Evolutionary conservation across 768 basidiomycete genomes (phyloP).

Genomic region (Calocybe gangraenosa): DNA sequence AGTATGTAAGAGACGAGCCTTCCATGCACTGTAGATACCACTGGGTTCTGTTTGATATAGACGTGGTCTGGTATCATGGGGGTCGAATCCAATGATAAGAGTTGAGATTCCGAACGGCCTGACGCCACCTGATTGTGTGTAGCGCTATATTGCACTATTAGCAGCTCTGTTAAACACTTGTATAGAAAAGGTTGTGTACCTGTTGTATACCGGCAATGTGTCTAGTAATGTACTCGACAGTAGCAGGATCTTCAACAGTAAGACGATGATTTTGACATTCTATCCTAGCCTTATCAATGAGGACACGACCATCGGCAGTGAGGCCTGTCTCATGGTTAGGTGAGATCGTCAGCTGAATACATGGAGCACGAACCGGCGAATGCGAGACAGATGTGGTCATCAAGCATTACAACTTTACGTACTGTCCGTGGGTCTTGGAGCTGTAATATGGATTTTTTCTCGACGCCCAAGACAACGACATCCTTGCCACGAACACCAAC

Average conservation of each 20-base stretch:
- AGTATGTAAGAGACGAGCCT: conserved; percentile 44
- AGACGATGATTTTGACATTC: conserved; percentile 97
- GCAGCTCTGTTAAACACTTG: too few relatives aligned
- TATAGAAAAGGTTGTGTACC: too few relatives aligned
- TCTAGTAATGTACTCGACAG: conserved; percentile 96
- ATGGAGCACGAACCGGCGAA: conserved; percentile 75
- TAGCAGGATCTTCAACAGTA: conserved; percentile 97
- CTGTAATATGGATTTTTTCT: conserved; percentile 98
- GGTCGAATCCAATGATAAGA: conserved; percentile 95
- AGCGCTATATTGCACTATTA: conserved; percentile 48
- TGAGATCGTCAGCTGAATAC: not conserved
- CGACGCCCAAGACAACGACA: conserved; percentile 94
- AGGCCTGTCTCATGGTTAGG: conserved; percentile 54
- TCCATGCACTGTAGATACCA: conserved; percentile 98
- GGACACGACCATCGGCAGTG: conserved; percentile 94
- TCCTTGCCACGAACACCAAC: conserved; percentile 95
- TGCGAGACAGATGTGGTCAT: conserved; percentile 95
- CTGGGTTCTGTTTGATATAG: conserved; percentile 97
- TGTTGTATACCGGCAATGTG: conserved; percentile 99
- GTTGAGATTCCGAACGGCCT: conserved; percentile 98
- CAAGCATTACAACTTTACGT: conserved; percentile 96
- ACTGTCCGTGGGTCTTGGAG: conserved; percentile 98
- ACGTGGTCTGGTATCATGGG: conserved; percentile 80
- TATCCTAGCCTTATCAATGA: conserved; percentile 96
- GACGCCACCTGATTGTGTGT: conserved; percentile 98